Base-by-base conservation (phyloP, 108 stramenopile genomes). In the Schizochytrium sp. region DNA sequence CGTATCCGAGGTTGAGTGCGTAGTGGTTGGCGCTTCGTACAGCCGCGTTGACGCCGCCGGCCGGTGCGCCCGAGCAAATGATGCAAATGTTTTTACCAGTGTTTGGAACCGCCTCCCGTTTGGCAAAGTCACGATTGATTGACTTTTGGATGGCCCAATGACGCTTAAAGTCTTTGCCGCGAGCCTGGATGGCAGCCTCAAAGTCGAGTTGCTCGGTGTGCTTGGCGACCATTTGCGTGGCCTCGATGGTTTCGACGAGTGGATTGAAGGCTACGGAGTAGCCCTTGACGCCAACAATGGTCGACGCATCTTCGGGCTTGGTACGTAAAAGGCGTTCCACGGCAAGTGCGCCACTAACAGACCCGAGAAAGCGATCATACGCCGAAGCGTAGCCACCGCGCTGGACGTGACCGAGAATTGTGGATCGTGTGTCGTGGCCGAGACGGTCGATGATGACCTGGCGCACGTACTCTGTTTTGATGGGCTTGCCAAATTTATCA, bases 391-490 rank as follows among this genome's bases (percentile, higher is more conserved):
- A 53, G 14, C 76, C 76, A 12, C 76, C 76, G n/a, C 76, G 45
- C 51, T 83, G 76, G 43, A 83, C 76, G n/a, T 83, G 76, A 5
- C 76, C 76, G 28, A 83, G 76, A 45, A 83, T 83, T 6, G 76
- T 83, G 45, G 76, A 47, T 43, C 76, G 76, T 6, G 76, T 83
- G 76, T 83, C 76, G 28, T 83, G 76, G 12, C 48, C 76, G 28
- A 83, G 76, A 18, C 51, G 45, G 23, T 83, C 76, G 76, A 83
- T 53, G 51, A 83, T 83, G 25, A 83, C 76, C 51, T 83, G 76
- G 45, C 76, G 76, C 28, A 83, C 76, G 76, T 83, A 83, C 10
- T 83, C 76, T 43, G 76, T 83, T 45, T 83, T 83, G 76, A 83
- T 83, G 10, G 76, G 76, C 19, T 83, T 83, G n/a, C 76, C 76